These are phyloP conservation scores for Miscanthus sacchariflorus DNA, from an alignment of 202 grass and related monocot species.

Conservation along the genomic window DNA sequence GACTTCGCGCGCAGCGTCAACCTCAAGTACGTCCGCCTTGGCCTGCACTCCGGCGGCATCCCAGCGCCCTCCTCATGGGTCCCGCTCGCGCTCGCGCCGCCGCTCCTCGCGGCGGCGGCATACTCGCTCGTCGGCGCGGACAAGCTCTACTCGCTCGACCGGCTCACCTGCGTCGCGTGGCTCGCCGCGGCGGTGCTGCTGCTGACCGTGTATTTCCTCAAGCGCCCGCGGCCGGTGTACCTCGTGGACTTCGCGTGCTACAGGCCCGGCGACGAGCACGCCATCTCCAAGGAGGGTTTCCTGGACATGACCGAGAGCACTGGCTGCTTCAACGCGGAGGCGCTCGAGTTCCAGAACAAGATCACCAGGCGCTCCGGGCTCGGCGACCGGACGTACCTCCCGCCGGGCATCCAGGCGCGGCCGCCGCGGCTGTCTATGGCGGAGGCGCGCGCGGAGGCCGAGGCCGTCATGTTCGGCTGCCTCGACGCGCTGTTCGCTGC, in stretches of 20 bases:
- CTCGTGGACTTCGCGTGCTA: conserved; percentile 85
- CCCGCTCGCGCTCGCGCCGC: conserved; percentile 32
- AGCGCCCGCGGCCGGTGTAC: conserved; percentile 69
- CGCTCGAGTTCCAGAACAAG: conserved; percentile 83
- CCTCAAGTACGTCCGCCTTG: conserved; percentile 89
- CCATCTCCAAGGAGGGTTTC: conserved; percentile 74
- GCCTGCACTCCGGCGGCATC: conserved; percentile 49
- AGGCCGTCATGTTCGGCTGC: conserved; percentile 79
- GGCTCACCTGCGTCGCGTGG: conserved; percentile 37
- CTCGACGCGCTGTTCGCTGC: conserved; percentile 66
- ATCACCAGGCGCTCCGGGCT: conserved; percentile 73
- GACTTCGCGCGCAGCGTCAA: conserved; percentile 83
- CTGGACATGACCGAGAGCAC: conserved; percentile 74
- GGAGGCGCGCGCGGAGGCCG: conserved; percentile 70
- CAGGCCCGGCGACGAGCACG: conserved; percentile 58
- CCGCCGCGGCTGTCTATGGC: conserved; percentile 68
- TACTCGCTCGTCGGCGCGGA: conserved; percentile 39
- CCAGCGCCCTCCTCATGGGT: conserved; percentile 35
- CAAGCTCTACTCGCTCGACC: conserved; percentile 50
- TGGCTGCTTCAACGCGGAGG: conserved; percentile 60
- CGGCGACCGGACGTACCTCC: conserved; percentile 72
- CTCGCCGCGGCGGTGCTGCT: conserved; percentile 37
- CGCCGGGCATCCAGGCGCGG: conserved; percentile 61
- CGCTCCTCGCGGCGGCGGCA: conserved; percentile 45
- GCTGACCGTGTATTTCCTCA: conserved; percentile 50